These are phyloP conservation scores for Paecilomyces niveus DNA, from an alignment of 2,329 filamentous ascomycete species.

Conservation along the genomic window DNA sequence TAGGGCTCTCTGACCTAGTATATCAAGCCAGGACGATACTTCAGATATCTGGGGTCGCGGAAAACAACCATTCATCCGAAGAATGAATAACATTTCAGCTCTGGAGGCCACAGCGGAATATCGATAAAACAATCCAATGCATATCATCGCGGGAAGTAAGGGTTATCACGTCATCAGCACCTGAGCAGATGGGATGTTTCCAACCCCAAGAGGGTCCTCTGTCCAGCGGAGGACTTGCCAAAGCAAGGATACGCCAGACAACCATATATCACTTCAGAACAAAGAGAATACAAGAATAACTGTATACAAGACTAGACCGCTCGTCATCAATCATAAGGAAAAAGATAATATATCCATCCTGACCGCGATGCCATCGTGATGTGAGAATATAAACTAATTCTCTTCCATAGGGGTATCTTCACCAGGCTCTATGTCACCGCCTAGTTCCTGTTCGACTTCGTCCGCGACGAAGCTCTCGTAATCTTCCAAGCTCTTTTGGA, in stretches of 20 bases:
- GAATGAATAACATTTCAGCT: not conserved
- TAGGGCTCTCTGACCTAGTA: not conserved
- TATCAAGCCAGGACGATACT: not conserved
- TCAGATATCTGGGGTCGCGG: not conserved
- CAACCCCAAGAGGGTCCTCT: not conserved
- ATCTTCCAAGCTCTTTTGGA: conserved; percentile 86
- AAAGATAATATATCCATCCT: not conserved
- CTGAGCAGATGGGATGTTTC: not conserved
- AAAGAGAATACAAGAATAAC: not conserved
- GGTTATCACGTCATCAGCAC: not conserved
- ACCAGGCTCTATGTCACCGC: conserved; percentile 50
- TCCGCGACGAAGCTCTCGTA: conserved; percentile 91
- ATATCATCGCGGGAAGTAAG: not conserved
- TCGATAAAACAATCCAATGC: not conserved
- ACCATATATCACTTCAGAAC: not conserved
- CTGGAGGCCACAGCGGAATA: not conserved
- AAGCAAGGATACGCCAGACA: not conserved
- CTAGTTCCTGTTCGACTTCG: conserved; percentile 79
- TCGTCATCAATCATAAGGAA: conserved; percentile 6
- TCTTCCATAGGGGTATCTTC: conserved; percentile 18
- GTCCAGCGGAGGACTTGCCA: not conserved
- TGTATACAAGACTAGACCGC: not conserved
- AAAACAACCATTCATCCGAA: not conserved
- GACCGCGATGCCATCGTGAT: not conserved
- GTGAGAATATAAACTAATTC: not conserved